These are phyloP conservation scores for Plasmodium falciparum DNA, from an alignment of 169 alveolate genomes.

Conservation along the genomic window DNA sequence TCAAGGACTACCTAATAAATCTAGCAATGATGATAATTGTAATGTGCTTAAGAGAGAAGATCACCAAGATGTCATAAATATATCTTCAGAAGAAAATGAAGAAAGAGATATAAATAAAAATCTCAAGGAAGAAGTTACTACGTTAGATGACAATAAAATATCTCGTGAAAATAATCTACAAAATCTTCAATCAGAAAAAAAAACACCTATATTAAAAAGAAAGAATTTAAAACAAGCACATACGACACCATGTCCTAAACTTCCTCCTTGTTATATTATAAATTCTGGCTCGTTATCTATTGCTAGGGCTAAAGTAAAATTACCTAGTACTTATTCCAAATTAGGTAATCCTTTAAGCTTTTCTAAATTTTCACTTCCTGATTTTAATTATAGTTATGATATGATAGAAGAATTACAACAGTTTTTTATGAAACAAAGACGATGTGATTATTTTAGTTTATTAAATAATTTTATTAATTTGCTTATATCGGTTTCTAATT, in stretches of 20 bases:
- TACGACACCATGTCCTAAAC: conserved; percentile 32
- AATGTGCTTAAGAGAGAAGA: background rate
- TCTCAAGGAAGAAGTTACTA: background rate
- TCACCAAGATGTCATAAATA: background rate
- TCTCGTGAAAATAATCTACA: background rate
- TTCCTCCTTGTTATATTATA: conserved; percentile 77
- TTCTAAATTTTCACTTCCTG: conserved; percentile 82
- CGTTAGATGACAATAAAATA: background rate
- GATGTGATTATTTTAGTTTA: conserved; percentile 91
- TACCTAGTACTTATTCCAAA: conserved; percentile 85
- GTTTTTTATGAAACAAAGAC: conserved; percentile 89
- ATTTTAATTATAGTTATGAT: conserved; percentile 76
- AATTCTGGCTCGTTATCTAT: conserved; percentile 70
- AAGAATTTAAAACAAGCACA: background rate
- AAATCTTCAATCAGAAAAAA: background rate
- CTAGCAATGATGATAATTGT: background rate
- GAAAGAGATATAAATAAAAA: background rate
- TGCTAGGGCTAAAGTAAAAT: conserved; percentile 82
- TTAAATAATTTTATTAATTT: conserved; percentile 86
- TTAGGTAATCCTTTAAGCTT: conserved; percentile 86
- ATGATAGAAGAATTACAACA: conserved; percentile 87
- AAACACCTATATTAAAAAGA: background rate
- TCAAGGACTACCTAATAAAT: background rate
- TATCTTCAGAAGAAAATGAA: background rate
- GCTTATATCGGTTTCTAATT: conserved; percentile 83